Conservation (phyloP, 2,329 filamentous ascomycete genomes). For the Penicillium expansum region DNA sequence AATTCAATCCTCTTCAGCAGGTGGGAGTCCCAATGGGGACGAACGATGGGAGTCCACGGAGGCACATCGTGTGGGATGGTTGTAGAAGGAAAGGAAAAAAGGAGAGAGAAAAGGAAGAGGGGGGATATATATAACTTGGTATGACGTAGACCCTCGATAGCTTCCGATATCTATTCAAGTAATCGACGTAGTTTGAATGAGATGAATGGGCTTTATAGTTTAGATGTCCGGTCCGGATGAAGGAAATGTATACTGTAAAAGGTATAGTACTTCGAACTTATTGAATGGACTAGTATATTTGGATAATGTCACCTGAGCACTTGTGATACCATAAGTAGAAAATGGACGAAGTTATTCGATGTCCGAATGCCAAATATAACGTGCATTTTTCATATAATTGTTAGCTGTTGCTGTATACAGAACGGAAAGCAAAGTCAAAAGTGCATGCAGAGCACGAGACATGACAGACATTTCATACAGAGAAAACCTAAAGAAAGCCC, state of each 20-base stretch:
- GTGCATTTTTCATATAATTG: background rate
- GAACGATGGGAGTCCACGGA: background rate
- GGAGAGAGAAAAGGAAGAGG: background rate
- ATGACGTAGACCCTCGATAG: background rate
- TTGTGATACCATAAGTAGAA: background rate
- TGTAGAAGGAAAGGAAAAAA: slow-evolving; percentile 1
- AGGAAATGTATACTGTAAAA: too few species aligned
- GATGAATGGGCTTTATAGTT: background rate
- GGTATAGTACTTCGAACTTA: too few species aligned
- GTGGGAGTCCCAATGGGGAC: background rate
- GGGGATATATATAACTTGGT: background rate
- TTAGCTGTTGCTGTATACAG: background rate
- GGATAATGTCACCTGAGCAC: too few species aligned
- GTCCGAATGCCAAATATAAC: background rate
- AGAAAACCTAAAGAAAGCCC: background rate
- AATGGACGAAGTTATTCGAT: background rate
- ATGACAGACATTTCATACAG: background rate
- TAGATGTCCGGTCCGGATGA: background rate
- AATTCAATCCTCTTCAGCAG: background rate
- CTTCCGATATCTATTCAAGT: background rate
- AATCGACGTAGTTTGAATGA: too few species aligned
- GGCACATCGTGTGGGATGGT: slow-evolving; percentile 2
- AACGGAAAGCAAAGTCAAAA: background rate
- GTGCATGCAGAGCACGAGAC: background rate
- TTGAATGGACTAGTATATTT: too few species aligned